phyloP scores from a whole-genome alignment of 2,329 filamentous ascomycete genomes.

The Fusarium equiseti region DNA sequence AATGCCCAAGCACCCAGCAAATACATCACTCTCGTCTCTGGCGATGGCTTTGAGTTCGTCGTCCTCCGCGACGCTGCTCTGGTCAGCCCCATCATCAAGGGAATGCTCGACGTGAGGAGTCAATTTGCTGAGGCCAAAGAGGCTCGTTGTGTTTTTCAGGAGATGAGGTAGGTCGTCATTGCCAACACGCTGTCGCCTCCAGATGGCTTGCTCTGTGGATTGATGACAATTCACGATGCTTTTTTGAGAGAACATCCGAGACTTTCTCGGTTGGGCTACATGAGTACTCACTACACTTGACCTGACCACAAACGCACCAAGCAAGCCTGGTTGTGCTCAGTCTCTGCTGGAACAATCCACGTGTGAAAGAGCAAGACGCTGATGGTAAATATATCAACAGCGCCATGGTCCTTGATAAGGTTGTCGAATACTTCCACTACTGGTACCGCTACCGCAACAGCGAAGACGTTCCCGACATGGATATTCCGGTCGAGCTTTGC shows the following conservation, averaged over 20 bases:
- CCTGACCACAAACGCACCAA: conserved; percentile 59
- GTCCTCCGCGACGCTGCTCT: conserved; percentile 77
- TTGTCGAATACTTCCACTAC: conserved; percentile 87
- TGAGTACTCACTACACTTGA: conserved; percentile 74
- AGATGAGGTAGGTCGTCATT: conserved; percentile 72
- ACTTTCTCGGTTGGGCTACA: conserved; percentile 55
- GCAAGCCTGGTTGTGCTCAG: conserved; percentile 30
- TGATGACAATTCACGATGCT: conserved; percentile 59
- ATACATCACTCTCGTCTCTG: conserved; percentile 82
- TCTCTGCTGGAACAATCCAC: conserved; percentile 23
- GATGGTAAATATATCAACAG: conserved; percentile 57
- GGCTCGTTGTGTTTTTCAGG: conserved; percentile 75
- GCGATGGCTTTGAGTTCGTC: conserved; percentile 82
- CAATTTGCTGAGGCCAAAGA: conserved; percentile 74
- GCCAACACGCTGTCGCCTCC: conserved; percentile 26
- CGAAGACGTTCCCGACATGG: conserved; percentile 83
- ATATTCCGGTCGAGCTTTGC: conserved; percentile 82
- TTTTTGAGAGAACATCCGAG: conserved; percentile 60
- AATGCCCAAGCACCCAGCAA: conserved; percentile 60
- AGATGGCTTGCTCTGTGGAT: conserved; percentile 42
- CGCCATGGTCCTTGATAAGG: conserved; percentile 80
- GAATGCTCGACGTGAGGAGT: conserved; percentile 78
- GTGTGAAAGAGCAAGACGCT: conserved; percentile 38
- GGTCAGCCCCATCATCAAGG: conserved; percentile 77
- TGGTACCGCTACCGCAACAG: conserved; percentile 78